Evolutionary conservation across 495 filamentous ascomycete species (phyloP).

Genomic region (Trichoderma asperelloides): DNA sequence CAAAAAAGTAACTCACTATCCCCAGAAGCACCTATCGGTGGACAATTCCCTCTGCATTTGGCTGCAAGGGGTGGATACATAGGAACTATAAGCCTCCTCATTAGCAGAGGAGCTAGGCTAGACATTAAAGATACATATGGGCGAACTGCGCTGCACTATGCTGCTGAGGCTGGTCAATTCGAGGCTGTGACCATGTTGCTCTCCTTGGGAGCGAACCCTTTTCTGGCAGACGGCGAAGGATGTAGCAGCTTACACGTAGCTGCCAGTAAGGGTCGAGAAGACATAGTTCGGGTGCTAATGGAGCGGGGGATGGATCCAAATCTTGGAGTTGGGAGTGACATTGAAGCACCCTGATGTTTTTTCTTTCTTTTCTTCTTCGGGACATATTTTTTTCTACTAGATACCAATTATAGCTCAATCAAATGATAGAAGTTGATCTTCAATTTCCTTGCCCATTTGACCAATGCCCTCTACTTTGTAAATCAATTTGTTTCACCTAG

Average conservation of each 20-base stretch:
- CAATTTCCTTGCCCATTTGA: too few species aligned
- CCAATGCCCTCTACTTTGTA: too few species aligned
- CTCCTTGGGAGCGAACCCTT: neutral
- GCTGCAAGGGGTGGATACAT: neutral
- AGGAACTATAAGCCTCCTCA: neutral
- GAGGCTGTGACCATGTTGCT: neutral
- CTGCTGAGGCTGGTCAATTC: neutral
- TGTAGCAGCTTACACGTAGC: neutral
- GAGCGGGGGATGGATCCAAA: slow-evolving; percentile 3
- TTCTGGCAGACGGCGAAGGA: neutral
- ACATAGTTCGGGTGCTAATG: slow-evolving; percentile 3
- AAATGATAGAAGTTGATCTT: neutral
- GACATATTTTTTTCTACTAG: neutral
- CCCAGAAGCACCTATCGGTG: neutral
- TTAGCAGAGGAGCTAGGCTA: neutral
- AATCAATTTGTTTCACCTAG: too few species aligned
- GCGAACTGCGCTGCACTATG: neutral
- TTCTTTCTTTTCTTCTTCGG: neutral
- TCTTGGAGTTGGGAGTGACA: neutral
- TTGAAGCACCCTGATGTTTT: neutral
- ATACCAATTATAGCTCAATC: neutral
- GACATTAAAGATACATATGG: slow-evolving; percentile 1
- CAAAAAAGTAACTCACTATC: neutral
- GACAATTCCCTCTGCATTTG: neutral
- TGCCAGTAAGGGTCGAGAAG: neutral